These are phyloP conservation scores for Russula compacta DNA, from an alignment of 768 basidiomycete species.

Conservation along the genomic window DNA sequence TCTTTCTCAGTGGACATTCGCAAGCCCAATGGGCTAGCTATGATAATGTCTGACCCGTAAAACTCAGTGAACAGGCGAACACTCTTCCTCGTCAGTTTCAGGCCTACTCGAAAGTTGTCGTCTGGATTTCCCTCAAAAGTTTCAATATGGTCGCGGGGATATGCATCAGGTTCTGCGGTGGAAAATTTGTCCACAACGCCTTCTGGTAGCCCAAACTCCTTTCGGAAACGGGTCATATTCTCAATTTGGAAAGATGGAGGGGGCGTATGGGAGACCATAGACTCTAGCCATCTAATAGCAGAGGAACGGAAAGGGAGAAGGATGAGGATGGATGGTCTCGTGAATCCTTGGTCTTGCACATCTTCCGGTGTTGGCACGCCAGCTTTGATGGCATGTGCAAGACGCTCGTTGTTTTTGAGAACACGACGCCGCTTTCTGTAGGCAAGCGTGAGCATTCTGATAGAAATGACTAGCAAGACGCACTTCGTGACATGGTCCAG, in stretches of 20 bases:
- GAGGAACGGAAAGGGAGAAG: conserved; percentile 90
- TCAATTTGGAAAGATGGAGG: conserved; percentile 73
- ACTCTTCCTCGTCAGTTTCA: conserved; percentile 88
- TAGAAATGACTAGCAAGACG: neutral
- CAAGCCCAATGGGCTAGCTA: conserved; percentile 90
- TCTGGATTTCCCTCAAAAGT: conserved; percentile 96
- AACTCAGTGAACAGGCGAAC: conserved; percentile 89
- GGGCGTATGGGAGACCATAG: conserved; percentile 69
- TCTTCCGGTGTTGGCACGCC: conserved; percentile 54
- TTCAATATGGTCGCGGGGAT: conserved; percentile 83
- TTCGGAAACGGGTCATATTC: conserved; percentile 71
- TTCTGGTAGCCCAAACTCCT: conserved; percentile 76
- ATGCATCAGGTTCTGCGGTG: conserved; percentile 60
- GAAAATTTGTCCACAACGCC: conserved; percentile 76
- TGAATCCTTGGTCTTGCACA: conserved; percentile 95
- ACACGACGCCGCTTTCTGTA: conserved; percentile 83
- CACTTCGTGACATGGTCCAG: conserved; percentile 89
- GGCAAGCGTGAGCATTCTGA: neutral
- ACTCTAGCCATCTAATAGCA: conserved; percentile 74
- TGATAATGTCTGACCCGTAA: conserved; percentile 81
- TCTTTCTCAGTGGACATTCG: conserved; percentile 92
- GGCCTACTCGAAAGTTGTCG: conserved; percentile 85
- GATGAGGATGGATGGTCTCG: conserved; percentile 87
- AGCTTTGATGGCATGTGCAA: conserved; percentile 60
- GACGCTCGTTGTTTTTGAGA: conserved; percentile 88